These are phyloP conservation scores for Aspergillus sp. DNA, from an alignment of 2,329 filamentous ascomycete genomes.

Conservation along the genomic window DNA sequence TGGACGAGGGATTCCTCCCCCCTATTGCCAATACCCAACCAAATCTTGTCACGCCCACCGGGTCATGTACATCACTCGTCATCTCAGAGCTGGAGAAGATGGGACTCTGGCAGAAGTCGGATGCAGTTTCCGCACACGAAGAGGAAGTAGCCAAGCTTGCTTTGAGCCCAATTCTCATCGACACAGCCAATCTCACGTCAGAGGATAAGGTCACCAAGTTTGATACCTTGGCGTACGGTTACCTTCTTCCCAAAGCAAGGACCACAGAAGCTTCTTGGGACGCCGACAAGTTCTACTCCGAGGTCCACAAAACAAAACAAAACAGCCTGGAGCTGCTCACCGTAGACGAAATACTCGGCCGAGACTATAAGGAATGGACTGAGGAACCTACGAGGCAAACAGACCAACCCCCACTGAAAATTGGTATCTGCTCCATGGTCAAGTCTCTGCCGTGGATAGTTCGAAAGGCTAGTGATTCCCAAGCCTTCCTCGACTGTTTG, in stretches of 20 bases:
- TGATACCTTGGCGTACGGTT: slow-evolving; percentile 49
- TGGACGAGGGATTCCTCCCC: slow-evolving; percentile 56
- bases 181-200: slow-evolving; percentile 46
- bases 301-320: slow-evolving; percentile 55
- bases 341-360: slow-evolving; percentile 57
- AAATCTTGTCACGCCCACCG: slow-evolving; percentile 54
- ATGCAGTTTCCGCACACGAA: slow-evolving; percentile 17
- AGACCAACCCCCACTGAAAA: slow-evolving; percentile 35
- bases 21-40: slow-evolving; percentile 44
- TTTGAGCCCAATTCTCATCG: slow-evolving; percentile 44
- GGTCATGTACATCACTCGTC: slow-evolving; percentile 61
- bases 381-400: slow-evolving; percentile 34
- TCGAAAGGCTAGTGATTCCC: slow-evolving; percentile 43
- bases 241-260: slow-evolving; percentile 54
- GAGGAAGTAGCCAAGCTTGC: slow-evolving; percentile 40
- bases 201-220: slow-evolving; percentile 47
- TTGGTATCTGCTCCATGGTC: slow-evolving; percentile 62
- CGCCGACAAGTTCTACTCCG: slow-evolving; percentile 50
- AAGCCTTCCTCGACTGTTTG: slow-evolving; percentile 43
- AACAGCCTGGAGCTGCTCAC: slow-evolving; percentile 54
- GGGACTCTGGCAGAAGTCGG: slow-evolving; percentile 42
- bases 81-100: slow-evolving; percentile 51
- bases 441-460: slow-evolving; percentile 56
- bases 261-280: slow-evolving; percentile 37
- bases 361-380: slow-evolving; percentile 65